Conservation (phyloP, 2,329 filamentous ascomycete species). For the Penicillium fuscoglaucum region DNA sequence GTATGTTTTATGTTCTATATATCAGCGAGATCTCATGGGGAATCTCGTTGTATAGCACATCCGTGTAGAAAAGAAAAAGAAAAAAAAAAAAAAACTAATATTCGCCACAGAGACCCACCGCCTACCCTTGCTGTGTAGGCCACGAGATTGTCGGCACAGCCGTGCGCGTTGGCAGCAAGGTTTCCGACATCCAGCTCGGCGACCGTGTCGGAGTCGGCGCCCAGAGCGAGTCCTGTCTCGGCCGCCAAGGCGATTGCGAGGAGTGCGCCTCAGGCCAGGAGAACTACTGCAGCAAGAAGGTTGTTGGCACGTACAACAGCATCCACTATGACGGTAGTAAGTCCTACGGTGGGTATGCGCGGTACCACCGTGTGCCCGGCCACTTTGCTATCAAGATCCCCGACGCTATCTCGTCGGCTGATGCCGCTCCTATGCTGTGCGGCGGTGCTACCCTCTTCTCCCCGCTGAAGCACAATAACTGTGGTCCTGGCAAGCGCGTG, state of each 20-base stretch:
- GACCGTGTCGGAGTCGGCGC: constrained; percentile 58
- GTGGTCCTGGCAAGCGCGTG: constrained; percentile 70
- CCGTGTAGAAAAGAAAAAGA: not conserved
- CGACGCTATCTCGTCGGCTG: constrained; percentile 48
- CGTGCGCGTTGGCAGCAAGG: constrained; percentile 56
- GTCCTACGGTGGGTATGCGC: constrained; percentile 66
- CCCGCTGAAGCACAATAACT: constrained; percentile 66
- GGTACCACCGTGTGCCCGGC: constrained; percentile 55
- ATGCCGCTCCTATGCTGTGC: constrained; percentile 72
- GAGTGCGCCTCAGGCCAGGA: constrained; percentile 51
- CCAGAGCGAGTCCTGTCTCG: constrained; percentile 57
- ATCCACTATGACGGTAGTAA: constrained; percentile 54
- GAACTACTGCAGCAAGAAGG: constrained; percentile 37
- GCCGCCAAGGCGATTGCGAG: constrained; percentile 49
- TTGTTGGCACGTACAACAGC: constrained; percentile 37
- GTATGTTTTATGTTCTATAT: constrained; percentile 21
- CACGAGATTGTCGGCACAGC: constrained; percentile 66
- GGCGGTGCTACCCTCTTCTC: constrained; percentile 74
- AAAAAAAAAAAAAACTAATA: not conserved
- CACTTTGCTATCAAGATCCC: constrained; percentile 64
- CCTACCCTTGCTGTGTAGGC: constrained; percentile 56
- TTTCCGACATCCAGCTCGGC: constrained; percentile 33
- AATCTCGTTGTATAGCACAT: not conserved
- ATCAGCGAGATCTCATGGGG: not conserved
- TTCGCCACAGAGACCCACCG: constrained; percentile 28